These are phyloP conservation scores for Trichoderma virens DNA, from an alignment of 495 filamentous ascomycete species.

Conservation along the genomic window DNA sequence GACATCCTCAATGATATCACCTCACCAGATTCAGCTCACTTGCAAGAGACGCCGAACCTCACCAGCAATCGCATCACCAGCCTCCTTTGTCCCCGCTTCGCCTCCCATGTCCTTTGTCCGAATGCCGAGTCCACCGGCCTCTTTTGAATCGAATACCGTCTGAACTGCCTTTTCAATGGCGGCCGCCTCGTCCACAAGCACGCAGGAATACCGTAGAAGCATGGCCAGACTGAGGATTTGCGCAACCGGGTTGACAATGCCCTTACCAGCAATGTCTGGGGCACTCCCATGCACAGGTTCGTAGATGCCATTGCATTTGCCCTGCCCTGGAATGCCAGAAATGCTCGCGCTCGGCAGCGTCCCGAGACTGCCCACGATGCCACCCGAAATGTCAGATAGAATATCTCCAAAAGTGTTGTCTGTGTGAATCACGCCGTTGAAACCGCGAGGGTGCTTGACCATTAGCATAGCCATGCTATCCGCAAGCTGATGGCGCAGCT, in stretches of 20 bases:
- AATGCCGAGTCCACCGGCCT: slow-evolving; percentile 34
- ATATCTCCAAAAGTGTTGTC: slow-evolving; percentile 50
- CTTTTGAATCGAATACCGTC: slow-evolving; percentile 35
- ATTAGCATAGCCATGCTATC: slow-evolving; percentile 44
- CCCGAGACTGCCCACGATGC: slow-evolving; percentile 41
- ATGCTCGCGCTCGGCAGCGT: slow-evolving; percentile 44
- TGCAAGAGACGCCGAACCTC: not conserved
- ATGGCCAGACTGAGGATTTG: slow-evolving; percentile 36
- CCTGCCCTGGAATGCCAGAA: slow-evolving; percentile 42
- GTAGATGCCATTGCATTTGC: slow-evolving; percentile 34
- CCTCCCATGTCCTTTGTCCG: slow-evolving; percentile 50
- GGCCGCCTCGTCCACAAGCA: slow-evolving; percentile 41
- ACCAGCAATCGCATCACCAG: slow-evolving; percentile 36
- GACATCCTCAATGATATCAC: too few species aligned
- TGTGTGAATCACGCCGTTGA: slow-evolving; percentile 43
- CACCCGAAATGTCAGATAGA: slow-evolving; percentile 43
- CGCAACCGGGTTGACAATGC: slow-evolving; percentile 25
- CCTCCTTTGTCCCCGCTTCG: slow-evolving; percentile 40
- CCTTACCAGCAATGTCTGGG: slow-evolving; percentile 36
- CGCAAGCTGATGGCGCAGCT: slow-evolving; percentile 39
- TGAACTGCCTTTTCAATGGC: slow-evolving; percentile 45
- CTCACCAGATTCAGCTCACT: not conserved
- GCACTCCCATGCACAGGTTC: slow-evolving; percentile 30
- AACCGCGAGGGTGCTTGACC: slow-evolving; percentile 37
- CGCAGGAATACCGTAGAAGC: slow-evolving; percentile 51